Conservation (phyloP, 108 stramenopile species). For the Pseudonitzschia multiseries region DNA sequence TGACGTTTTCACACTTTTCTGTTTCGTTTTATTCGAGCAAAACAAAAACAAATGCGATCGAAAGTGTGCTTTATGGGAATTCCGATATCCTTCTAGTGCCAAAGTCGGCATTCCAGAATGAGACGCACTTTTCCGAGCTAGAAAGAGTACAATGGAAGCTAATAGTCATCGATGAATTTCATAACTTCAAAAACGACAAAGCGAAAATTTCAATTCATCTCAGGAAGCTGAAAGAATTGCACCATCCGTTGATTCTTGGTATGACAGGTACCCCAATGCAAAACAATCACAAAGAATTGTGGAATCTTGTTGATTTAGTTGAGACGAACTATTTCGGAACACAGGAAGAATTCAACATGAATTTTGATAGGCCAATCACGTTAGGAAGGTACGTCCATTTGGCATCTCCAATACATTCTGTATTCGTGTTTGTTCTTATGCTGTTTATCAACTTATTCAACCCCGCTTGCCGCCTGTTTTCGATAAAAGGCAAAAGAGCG, state of each 20-base stretch:
- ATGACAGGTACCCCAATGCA: constrained; percentile 70
- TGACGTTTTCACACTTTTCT: constrained; percentile 75
- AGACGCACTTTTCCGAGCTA: constrained; percentile 23
- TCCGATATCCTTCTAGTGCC: constrained; percentile 72
- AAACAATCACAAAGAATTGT: constrained; percentile 76
- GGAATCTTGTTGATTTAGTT: constrained; percentile 76
- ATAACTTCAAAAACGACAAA: constrained; percentile 63
- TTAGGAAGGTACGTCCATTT: constrained; percentile 48
- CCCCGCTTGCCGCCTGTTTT: not conserved
- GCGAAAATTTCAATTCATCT: constrained; percentile 32
- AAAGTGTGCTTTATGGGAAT: constrained; percentile 43
- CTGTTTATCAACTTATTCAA: not conserved
- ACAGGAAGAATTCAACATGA: constrained; percentile 49
- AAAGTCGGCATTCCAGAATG: constrained; percentile 49
- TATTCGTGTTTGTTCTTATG: not conserved
- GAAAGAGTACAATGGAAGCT: constrained; percentile 67
- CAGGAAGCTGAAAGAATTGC: constrained; percentile 26
- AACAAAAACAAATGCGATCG: constrained; percentile 40
- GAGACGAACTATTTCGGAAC: constrained; percentile 60
- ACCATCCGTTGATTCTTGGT: constrained; percentile 40
- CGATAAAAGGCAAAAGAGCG: constrained; percentile 23
- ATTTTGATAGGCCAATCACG: constrained; percentile 59
- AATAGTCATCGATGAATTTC: constrained; percentile 82
- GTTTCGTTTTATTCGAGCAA: constrained; percentile 46
- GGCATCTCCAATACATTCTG: not conserved